Evolutionary conservation across 176 grass and related monocot genomes (phyloP).

Genomic region (Bromus sterilis): DNA sequence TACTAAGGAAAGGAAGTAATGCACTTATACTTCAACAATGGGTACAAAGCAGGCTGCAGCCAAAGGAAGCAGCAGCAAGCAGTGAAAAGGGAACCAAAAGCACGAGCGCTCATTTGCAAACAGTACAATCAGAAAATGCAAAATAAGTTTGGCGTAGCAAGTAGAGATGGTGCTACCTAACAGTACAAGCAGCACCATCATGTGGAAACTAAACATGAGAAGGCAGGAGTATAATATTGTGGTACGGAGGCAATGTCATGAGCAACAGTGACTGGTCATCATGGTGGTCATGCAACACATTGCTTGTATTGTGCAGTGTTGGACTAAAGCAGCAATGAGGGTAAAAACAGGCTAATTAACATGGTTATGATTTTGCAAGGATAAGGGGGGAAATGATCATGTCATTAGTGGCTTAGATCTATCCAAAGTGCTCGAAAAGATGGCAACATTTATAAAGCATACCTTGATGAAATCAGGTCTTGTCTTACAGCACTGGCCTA

Average conservation of each 20-base stretch:
- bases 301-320: not conserved
- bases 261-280: not conserved
- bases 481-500: constrained; percentile 79
- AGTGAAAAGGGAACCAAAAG: not conserved
- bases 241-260: not conserved
- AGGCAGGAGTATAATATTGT: not conserved
- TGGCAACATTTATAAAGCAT: constrained; percentile 11
- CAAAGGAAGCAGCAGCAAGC: not conserved
- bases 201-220: not conserved
- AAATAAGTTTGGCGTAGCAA: not conserved
- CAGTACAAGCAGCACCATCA: not conserved
- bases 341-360: not conserved
- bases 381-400: not conserved
- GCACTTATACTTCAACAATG: not conserved
- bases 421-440: constrained; percentile 12
- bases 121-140: not conserved
- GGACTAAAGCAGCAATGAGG: not conserved
- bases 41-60: not conserved
- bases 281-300: not conserved
- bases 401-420: not conserved
- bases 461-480: constrained; percentile 99
- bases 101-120: not conserved
- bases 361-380: not conserved
- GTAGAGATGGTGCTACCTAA: not conserved
- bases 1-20: not conserved